phyloP scores from a whole-genome alignment of 352 stramenopile genomes.

The Pythium grandisporangium region DNA sequence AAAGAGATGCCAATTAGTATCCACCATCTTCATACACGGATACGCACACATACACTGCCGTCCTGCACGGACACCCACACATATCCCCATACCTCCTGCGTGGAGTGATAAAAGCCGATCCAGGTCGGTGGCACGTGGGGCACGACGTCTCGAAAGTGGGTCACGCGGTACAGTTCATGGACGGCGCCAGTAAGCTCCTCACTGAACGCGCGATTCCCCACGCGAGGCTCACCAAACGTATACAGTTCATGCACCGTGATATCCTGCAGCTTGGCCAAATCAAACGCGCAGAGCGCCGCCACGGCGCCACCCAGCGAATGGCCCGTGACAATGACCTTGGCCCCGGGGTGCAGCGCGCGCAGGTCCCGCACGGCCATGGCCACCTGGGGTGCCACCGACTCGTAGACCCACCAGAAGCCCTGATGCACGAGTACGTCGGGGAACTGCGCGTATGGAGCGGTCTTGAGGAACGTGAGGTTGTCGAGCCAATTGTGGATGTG shows the following conservation, averaged over 20 bases:
- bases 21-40: too few relatives aligned
- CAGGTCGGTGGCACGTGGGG: conserved; percentile 69
- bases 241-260: conserved; percentile 45
- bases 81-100: conserved; percentile 61
- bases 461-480: conserved; percentile 80
- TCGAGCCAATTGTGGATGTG: conserved; percentile 80
- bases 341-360: conserved; percentile 21
- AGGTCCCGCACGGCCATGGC: conserved; percentile 24
- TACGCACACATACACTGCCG: too few relatives aligned
- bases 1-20: too few relatives aligned
- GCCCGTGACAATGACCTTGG: conserved; percentile 49
- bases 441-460: conserved; percentile 44
- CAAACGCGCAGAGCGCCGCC: conserved; percentile 62
- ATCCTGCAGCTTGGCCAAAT: conserved; percentile 53
- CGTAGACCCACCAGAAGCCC: conserved; percentile 79
- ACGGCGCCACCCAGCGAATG: conserved; percentile 72
- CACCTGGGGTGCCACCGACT: conserved; percentile 45
- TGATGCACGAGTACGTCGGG: conserved; percentile 56
- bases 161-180: conserved; percentile 62
- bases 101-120: conserved; percentile 67
- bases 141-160: conserved; percentile 70
- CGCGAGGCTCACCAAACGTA: conserved; percentile 71
- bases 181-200: conserved; percentile 32
- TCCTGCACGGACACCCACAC: too few relatives aligned
- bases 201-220: conserved; percentile 66